These are phyloP conservation scores for Cryptosporidium sp. DNA, from an alignment of 169 alveolate species.

Conservation along the genomic window DNA sequence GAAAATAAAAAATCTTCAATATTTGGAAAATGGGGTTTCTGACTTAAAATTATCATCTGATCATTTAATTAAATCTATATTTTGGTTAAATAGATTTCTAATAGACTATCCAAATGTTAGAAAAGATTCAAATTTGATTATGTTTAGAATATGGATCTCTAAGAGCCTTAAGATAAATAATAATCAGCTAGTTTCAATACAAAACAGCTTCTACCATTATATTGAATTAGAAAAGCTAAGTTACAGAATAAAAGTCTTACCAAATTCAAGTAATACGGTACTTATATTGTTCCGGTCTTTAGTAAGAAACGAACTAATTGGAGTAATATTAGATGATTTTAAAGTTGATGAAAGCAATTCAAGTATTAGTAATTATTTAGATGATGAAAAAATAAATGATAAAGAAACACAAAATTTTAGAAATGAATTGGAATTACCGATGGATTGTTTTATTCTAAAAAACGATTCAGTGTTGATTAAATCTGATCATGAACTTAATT, in stretches of 20 bases:
- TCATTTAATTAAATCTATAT: not conserved
- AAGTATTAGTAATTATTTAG: not conserved
- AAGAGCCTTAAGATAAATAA: not conserved
- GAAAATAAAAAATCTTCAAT: not conserved
- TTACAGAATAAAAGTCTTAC: constrained; percentile 6
- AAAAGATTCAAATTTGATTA: not conserved
- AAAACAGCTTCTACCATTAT: not conserved
- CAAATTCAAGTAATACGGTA: not conserved
- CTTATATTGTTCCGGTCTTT: constrained; percentile 5
- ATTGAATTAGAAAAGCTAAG: not conserved
- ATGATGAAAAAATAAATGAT: no score
- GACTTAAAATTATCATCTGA: not conserved
- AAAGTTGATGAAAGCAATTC: not conserved
- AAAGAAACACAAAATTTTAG: not conserved
- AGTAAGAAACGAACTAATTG: not conserved
- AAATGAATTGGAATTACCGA: not conserved
- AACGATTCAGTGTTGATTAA: not conserved
- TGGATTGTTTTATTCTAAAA: not conserved
- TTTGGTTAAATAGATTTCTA: not conserved
- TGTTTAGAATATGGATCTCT: not conserved
- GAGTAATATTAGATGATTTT: not conserved
- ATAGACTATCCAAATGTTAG: not conserved
- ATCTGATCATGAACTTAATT: not conserved
- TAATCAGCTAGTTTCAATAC: constrained; percentile 15
- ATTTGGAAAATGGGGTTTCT: not conserved